Evolutionary conservation across 176 grass and related monocot species (phyloP), one percentile per base, ranked within the genome.

Genomic region (Poa pratensis): DNA sequence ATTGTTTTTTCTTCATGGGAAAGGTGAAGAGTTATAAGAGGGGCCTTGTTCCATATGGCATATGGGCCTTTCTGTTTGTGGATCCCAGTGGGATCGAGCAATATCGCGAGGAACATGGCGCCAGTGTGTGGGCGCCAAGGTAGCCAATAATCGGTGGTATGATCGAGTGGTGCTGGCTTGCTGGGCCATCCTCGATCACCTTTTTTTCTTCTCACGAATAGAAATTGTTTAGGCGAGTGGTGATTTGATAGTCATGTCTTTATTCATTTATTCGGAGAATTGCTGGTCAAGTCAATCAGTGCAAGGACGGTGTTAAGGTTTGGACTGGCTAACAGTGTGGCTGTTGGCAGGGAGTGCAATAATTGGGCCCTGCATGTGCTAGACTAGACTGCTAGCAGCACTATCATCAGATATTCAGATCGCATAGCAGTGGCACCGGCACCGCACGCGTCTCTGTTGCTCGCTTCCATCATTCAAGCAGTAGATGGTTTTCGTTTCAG

Each of bases 251-350:
- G 7, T 53, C 30, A 6, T n/a, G 18, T 76, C 50, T 57, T 3
- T n/a, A 13, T 48, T 48, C 12, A 14, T 48, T 48, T 13, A 48
- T 48, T 7, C 20, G 0, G 3, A 22, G 7, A 57, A 62, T 73
- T 17, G 81, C 35, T 24, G 0, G 46, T 80, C 82, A 80, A 64
- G 46, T 48, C 76, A 64, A 34, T 48, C 76, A 46, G 55, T 84
- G 62, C 75, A 65, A 84, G 80, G 81, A 79, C 65, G 81, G 19
- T 52, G 23, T 62, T 27, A 20, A 7, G 57, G 23, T 84, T 35
- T 37, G 23, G 53, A 28, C 42, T 9, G 3, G 64, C 11, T 52
- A 39, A 42, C 43, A 54, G 75, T 40, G 17, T 75, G 67, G 46
- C 37, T 18, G 57, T 79, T 57, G 67, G 68, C 18, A 43, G 40